Base-by-base conservation (phyloP, 2,329 filamentous ascomycete genomes). In the Stagonosporopsis chrysanthemi region DNA sequence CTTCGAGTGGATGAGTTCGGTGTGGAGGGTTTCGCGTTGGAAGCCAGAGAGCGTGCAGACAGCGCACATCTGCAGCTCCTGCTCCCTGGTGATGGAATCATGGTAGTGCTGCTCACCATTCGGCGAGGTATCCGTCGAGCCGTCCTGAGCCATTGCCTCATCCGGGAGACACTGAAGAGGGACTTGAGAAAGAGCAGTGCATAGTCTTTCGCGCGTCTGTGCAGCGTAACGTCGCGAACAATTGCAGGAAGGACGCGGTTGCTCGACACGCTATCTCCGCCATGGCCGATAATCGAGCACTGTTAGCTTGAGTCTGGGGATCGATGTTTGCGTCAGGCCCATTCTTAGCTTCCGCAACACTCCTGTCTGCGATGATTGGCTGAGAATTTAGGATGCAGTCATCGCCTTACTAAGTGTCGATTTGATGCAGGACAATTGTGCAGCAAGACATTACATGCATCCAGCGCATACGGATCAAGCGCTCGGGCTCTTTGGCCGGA, bases 1-100 rank as follows among this genome's bases (percentile, higher is more conserved):
- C 36, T 49, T 60, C 9, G 68, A 28, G 26, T 60, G 38, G 15
- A 59, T 43, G 17, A 66, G 48, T 14, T 52, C 53, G 22, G 45
- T 47, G 23, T 58, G 48, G 26, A 52, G 8, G 0, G 57, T 29
- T 22, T 64, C 53, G 36, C 52, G 46, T 19, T 58, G 40, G 39
- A 54, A 56, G 40, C 48, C 43, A 1, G 61, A 47, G 1, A 58
- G 49, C 6, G 60, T 49, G 44, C 46, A 49, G 19, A 54, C 53
- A 6, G 58, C 57, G 45, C 45, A 26, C 54, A 57, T 43, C 5
- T 57, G 52, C 35, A 42, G 24, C 12, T 48, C 40, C 23, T 61
- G 55, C 15, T 60, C 55, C 7, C 51, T 42, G 6, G 46, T 52
- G 11, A 61, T 31, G 9, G 55, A 52, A 49, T 52, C 51, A 33